Conservation (phyloP, 2,329 filamentous ascomycete genomes). For the Pestalotiopsis sp. region DNA sequence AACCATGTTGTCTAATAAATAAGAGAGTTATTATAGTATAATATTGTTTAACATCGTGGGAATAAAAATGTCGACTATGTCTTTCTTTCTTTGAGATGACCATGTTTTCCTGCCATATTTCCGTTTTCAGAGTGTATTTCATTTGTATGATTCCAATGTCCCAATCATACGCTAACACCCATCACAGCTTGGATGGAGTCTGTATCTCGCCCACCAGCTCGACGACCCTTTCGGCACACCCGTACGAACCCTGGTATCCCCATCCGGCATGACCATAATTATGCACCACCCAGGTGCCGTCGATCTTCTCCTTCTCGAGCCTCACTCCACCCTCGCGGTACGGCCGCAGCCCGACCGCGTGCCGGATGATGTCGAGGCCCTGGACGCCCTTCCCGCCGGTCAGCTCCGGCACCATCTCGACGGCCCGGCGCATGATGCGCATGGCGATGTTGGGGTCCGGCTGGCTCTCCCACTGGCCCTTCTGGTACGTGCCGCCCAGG, state of each 20-base stretch:
- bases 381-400: constrained; percentile 69
- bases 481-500: constrained; percentile 83
- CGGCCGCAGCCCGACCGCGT: constrained; percentile 82
- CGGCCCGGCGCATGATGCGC: constrained; percentile 81
- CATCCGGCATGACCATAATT: constrained; percentile 81
- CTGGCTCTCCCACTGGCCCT: constrained; percentile 76
- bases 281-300: constrained; percentile 70
- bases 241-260: constrained; percentile 73
- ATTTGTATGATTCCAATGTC: no score
- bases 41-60: no score
- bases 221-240: constrained; percentile 68
- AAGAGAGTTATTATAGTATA: no score
- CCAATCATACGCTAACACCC: background rate
- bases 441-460: constrained; percentile 79
- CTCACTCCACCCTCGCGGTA: constrained; percentile 73
- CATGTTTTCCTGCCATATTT: no score
- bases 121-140: no score
- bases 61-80: no score
- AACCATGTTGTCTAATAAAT: no score
- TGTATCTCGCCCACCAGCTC: constrained; percentile 67
- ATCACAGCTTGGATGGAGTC: constrained; percentile 27
- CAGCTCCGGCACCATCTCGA: constrained; percentile 66
- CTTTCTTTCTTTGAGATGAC: no score
- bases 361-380: constrained; percentile 74
- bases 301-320: constrained; percentile 72